Evolutionary conservation across 164 flowering plant genomes (phyloP).

Genomic region (Malania oleifera): DNA sequence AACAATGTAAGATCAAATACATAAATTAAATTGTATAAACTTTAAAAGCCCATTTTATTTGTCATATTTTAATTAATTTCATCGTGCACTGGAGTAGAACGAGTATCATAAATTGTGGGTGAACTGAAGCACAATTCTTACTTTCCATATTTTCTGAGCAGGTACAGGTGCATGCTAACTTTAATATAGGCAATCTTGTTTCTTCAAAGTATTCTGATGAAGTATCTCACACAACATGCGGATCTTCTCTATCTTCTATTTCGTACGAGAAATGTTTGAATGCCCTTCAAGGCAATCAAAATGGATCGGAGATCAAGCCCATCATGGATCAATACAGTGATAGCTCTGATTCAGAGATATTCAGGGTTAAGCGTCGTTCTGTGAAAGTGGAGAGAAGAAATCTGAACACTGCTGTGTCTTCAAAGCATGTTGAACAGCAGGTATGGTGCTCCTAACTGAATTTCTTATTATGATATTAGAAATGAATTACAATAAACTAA

Average conservation of each 20-base stretch:
- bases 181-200: conserved; percentile 10
- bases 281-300: conserved; percentile 12
- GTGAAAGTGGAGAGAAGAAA: conserved; percentile 36
- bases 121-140: neutral
- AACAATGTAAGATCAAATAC: conserved; percentile 34
- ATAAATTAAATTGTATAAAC: neutral
- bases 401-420: conserved; percentile 18
- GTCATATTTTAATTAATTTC: neutral
- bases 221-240: conserved; percentile 14
- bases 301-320: conserved; percentile 18
- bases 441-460: conserved; percentile 25
- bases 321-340: conserved; percentile 36
- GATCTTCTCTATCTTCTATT: conserved; percentile 24
- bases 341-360: conserved; percentile 71
- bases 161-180: conserved; percentile 22
- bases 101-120: neutral
- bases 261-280: conserved; percentile 20
- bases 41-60: neutral
- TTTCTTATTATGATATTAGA: neutral
- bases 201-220: conserved; percentile 25
- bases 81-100: neutral
- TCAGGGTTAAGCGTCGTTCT: conserved; percentile 72
- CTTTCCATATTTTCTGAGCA: conserved; percentile 4
- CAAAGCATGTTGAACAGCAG: conserved; percentile 41
- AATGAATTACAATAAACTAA: neutral